These are phyloP conservation scores for Macrolepiota fuliginosa DNA, from an alignment of 768 basidiomycete genomes.

Conservation along the genomic window DNA sequence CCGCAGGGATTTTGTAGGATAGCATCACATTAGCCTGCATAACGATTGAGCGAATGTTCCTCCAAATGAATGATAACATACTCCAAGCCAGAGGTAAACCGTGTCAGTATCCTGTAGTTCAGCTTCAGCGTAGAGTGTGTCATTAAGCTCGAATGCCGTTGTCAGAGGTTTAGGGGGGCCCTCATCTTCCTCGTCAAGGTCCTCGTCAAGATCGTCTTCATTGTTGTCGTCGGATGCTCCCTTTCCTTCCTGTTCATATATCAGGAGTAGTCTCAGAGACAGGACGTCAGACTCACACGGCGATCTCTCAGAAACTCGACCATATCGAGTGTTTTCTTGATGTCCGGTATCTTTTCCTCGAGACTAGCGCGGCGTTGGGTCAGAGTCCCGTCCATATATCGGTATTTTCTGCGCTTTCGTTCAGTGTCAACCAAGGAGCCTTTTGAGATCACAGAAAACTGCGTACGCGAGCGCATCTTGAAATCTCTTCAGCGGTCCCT, in stretches of 20 bases:
- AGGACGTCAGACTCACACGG: slow-evolving; percentile 46
- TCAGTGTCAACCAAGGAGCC: slow-evolving; percentile 21
- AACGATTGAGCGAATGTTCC: not conserved
- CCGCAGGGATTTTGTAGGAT: slow-evolving; percentile 82
- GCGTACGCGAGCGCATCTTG: slow-evolving; percentile 94
- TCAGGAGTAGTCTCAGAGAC: not conserved
- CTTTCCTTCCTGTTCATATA: slow-evolving; percentile 55
- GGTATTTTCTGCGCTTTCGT: slow-evolving; percentile 84
- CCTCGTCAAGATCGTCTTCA: slow-evolving; percentile 45
- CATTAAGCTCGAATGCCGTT: slow-evolving; percentile 93
- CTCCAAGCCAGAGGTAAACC: slow-evolving; percentile 95
- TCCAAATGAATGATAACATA: slow-evolving; percentile 38
- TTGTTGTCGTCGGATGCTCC: slow-evolving; percentile 27
- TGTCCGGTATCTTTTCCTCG: slow-evolving; percentile 95
- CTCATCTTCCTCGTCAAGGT: slow-evolving; percentile 56
- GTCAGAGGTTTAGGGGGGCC: slow-evolving; percentile 54
- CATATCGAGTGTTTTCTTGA: slow-evolving; percentile 88
- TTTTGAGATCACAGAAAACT: slow-evolving; percentile 13
- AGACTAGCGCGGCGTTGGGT: slow-evolving; percentile 74
- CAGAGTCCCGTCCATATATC: slow-evolving; percentile 92
- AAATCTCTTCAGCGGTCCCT: slow-evolving; percentile 73
- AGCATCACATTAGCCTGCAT: slow-evolving; percentile 95
- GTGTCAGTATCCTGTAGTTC: slow-evolving; percentile 83
- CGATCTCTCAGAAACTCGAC: slow-evolving; percentile 77
- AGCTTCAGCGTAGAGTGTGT: slow-evolving; percentile 93